These are phyloP conservation scores for Colletotrichum agaves DNA, from an alignment of 2,329 filamentous ascomycete genomes.

Conservation along the genomic window DNA sequence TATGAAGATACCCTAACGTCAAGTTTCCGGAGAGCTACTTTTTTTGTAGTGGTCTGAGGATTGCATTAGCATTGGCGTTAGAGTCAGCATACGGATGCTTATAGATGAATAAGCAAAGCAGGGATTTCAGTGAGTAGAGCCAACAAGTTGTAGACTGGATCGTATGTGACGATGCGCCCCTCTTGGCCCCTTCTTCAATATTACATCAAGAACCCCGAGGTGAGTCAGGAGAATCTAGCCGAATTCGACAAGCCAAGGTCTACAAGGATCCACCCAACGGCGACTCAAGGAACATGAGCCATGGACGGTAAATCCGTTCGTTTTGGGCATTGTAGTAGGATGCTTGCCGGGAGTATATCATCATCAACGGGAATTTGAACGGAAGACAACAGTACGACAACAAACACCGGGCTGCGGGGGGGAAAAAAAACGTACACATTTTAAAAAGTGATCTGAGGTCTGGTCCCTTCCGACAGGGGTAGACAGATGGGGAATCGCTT, in stretches of 20 bases:
- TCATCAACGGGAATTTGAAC: background rate
- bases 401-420: background rate
- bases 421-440: slow-evolving; percentile 2
- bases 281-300: background rate
- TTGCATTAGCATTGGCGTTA: slow-evolving; percentile 14
- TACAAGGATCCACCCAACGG: background rate
- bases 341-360: background rate
- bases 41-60: background rate
- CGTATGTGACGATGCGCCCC: too few relatives aligned
- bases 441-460: slow-evolving; percentile 12
- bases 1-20: slow-evolving; percentile 25
- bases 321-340: background rate
- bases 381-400: background rate
- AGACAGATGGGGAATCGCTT: background rate
- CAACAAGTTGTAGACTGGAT: background rate
- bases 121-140: background rate
- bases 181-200: slow-evolving; percentile 8
- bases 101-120: background rate
- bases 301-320: too few relatives aligned
- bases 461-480: slow-evolving; percentile 1
- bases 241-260: slow-evolving; percentile 11
- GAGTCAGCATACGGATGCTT: background rate
- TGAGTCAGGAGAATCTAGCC: background rate
- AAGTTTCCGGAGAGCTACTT: background rate
- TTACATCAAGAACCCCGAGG: background rate